A percentile compares a stretch with the other conserved stretches of the same genome.
Conservation (phyloP, 169 alveolate species). For the Eimeria zaria region DNA sequence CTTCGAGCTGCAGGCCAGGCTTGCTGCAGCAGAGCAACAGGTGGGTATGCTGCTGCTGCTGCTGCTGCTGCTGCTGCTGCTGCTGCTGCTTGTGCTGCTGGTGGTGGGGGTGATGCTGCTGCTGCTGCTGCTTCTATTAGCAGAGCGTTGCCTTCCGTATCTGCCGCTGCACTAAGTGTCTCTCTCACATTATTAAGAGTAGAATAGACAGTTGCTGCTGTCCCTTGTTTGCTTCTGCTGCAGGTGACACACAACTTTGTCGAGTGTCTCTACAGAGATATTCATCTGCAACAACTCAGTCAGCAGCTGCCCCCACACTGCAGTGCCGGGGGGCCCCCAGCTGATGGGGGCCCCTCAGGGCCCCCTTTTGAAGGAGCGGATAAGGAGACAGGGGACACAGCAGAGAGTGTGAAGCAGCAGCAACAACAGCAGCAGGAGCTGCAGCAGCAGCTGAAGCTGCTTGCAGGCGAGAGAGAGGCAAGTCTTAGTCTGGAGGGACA, state of each 20-base stretch:
- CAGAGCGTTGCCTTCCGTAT: too few species aligned
- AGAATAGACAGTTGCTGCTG: conserved; percentile 35
- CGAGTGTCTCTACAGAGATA: conserved; percentile 61
- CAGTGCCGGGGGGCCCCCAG: background rate
- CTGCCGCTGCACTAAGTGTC: too few species aligned
- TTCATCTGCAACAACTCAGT: conserved; percentile 2
- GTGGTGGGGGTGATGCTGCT: background rate
- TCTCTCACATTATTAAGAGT: background rate
- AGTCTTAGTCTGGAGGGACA: background rate
- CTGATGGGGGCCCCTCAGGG: conserved; percentile 7
- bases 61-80: background rate
- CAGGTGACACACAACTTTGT: conserved; percentile 56
- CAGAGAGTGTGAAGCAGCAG: conserved; percentile 6
- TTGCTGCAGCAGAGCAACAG: conserved; percentile 67
- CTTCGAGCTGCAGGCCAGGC: conserved; percentile 43
- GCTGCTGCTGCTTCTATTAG: background rate
- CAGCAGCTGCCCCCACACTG: background rate
- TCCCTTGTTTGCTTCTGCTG: background rate
- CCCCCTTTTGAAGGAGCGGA: background rate
- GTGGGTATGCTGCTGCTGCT: conserved; percentile 43
- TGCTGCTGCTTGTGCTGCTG: background rate
- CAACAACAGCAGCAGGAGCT: conserved; percentile 11
- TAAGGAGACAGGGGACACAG: conserved; percentile 15
- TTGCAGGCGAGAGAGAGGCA: conserved; percentile 27
- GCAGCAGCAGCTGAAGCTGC: conserved; percentile 48